Conservation (phyloP, 768 basidiomycete genomes). For the Cystofilobasidium macerans region DNA sequence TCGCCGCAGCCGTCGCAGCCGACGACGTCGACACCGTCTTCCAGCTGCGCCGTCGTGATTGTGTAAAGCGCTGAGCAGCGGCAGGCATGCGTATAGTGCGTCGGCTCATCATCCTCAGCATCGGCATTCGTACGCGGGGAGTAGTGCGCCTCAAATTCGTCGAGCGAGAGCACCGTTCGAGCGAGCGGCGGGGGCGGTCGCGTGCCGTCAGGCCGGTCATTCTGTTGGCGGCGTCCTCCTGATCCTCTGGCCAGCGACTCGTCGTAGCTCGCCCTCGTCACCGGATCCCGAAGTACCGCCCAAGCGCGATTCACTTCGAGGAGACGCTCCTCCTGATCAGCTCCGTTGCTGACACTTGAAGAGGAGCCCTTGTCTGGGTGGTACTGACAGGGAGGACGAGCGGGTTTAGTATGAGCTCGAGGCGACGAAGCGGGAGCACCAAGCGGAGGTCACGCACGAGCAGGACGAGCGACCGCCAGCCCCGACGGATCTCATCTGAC, state of each 20-base stretch:
- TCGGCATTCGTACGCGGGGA: not conserved
- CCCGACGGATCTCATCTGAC: constrained; percentile 3
- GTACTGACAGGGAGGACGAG: constrained; percentile 10
- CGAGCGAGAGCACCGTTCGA: constrained; percentile 20
- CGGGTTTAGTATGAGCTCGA: not conserved
- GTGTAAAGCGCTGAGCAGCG: constrained; percentile 36
- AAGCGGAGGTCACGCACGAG: constrained; percentile 1
- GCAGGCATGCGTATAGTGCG: constrained; percentile 39
- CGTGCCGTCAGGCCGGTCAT: too few species aligned
- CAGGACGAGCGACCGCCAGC: constrained; percentile 17
- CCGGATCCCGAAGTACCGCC: constrained; percentile 8
- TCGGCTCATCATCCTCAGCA: constrained; percentile 30
- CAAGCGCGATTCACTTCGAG: constrained; percentile 1
- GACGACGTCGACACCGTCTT: constrained; percentile 38
- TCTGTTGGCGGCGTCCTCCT: too few species aligned
- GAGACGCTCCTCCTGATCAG: not conserved
- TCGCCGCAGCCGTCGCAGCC: constrained; percentile 41
- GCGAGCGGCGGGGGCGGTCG: constrained; percentile 15
- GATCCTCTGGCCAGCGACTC: not conserved
- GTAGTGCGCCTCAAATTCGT: constrained; percentile 16
- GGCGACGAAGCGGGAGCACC: not conserved
- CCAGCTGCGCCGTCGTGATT: constrained; percentile 36
- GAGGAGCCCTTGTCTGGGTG: constrained; percentile 7
- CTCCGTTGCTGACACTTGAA: too few species aligned
- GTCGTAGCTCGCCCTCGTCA: constrained; percentile 6